A percentile compares a stretch with the other conserved stretches of the same genome.
Conservation (phyloP, 371 early-diverging fungal species). For the Rhizopus delemar region DNA sequence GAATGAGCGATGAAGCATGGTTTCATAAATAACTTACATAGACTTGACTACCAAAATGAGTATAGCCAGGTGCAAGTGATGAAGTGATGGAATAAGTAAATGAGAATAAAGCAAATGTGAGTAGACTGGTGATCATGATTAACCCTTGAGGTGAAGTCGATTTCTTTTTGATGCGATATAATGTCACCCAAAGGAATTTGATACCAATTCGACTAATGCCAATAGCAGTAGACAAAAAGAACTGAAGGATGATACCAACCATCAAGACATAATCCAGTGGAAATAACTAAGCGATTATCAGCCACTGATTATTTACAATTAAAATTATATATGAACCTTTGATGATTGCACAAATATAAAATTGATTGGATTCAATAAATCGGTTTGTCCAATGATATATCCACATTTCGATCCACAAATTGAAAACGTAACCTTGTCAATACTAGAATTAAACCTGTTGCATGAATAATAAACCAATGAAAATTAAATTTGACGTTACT, state of each 20-base stretch:
- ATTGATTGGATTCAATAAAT: conserved; percentile 62
- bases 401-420: conserved; percentile 66
- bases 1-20: not conserved
- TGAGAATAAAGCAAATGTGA: conserved; percentile 63
- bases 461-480: conserved; percentile 10
- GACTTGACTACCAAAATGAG: conserved; percentile 70
- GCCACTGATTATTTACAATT: not conserved
- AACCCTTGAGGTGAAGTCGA: conserved; percentile 62
- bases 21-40: conserved; percentile 48
- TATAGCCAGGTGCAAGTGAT: conserved; percentile 66
- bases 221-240: conserved; percentile 51
- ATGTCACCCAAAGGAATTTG: conserved; percentile 54
- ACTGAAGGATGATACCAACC: conserved; percentile 51
- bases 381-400: conserved; percentile 58
- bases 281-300: conserved; percentile 36
- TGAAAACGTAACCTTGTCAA: conserved; percentile 57
- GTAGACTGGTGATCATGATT: conserved; percentile 49
- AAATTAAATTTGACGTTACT: conserved; percentile 11
- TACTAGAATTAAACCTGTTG: conserved; percentile 16
- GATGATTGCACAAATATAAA: conserved; percentile 52
- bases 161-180: conserved; percentile 52
- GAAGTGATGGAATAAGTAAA: conserved; percentile 61
- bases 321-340: conserved; percentile 40
- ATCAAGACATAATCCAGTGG: conserved; percentile 59
- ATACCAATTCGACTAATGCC: conserved; percentile 58